Evolutionary conservation across 495 filamentous ascomycete genomes (phyloP).

Genomic region (Lasiosphaeriaceae sp.): DNA sequence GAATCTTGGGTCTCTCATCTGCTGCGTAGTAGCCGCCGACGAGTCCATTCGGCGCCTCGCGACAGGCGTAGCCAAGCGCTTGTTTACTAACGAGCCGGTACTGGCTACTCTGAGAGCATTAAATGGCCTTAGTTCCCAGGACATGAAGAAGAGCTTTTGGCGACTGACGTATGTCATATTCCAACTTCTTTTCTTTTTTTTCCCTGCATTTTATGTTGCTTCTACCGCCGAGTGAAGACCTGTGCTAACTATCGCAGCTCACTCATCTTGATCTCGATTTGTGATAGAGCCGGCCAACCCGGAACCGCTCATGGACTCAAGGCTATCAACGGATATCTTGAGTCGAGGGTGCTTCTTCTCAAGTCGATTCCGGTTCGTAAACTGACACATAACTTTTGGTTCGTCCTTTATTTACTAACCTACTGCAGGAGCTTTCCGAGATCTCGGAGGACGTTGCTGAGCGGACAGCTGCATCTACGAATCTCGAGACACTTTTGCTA

Average conservation of each 20-base stretch:
- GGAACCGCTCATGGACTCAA: constrained; percentile 38
- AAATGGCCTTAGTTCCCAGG: constrained; percentile 35
- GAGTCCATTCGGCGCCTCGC: constrained; percentile 45
- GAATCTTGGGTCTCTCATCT: constrained; percentile 47
- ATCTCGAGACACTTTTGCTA: constrained; percentile 56
- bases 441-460: constrained; percentile 48
- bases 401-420: not conserved
- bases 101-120: constrained; percentile 34
- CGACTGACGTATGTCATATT: constrained; percentile 44
- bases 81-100: constrained; percentile 41
- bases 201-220: not conserved
- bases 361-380: constrained; percentile 41
- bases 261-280: constrained; percentile 46
- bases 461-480: constrained; percentile 42
- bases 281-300: constrained; percentile 41
- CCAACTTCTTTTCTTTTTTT: not conserved
- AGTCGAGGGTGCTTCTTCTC: constrained; percentile 44
- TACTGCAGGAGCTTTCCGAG: constrained; percentile 40
- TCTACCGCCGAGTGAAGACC: not conserved
- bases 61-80: constrained; percentile 40
- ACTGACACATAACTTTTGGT: not conserved
- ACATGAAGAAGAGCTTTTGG: constrained; percentile 48
- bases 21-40: constrained; percentile 48
- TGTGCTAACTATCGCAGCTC: constrained; percentile 35
- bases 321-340: constrained; percentile 50